Base-by-base conservation (phyloP, 345 rosid species). In the Dipteronia sinensis region DNA sequence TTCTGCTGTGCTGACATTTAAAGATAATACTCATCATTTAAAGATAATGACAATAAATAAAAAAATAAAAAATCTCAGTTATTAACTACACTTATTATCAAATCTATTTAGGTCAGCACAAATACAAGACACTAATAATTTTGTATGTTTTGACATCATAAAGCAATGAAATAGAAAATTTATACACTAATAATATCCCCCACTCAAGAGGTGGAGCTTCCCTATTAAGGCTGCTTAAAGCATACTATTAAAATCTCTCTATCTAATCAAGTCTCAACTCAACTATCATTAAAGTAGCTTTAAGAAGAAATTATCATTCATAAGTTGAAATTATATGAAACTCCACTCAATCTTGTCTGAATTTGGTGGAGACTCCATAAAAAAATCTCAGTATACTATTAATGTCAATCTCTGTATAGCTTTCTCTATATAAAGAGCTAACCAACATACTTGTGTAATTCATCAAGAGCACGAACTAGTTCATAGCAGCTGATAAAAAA, bases 201-300 rank as follows among this genome's bases (percentile, higher is more conserved):
- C 81, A 83, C 77, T 76, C 10, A 23, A 61, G 71, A 70, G 63
- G 76, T 76, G 75, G 71, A 74, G 16, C 63, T 74, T 76, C 76
- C 83, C 81, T 55, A 5, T 74, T 59, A 44, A 69, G 82, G 84
- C 76, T 29, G 72, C 79, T 46, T 72, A 72, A 63, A 65, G 19
- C 17, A 51, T 58, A 47, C 77, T 56, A 75, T 70, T 4, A 17
- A 49, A 10, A 25, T n/a, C 3, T 56, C 19, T 72, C 10, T n/a
- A n/a, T n/a, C n/a, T n/a, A n/a, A n/a, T n/a, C n/a, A n/a, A n/a
- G n/a, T 64, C 66, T 20, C 27, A 20, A 56, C 16, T 53, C 22
- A 4, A 22, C 74, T 65, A 64, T 58, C 42, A 74, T 64, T 44
- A 65, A 44, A 65, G 46, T 77, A 40, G 67, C 23, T 31, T 49